Evolutionary conservation across 805 yeast genomes (phyloP).

Genomic region (Sugiyamaella qingdaonensis): DNA sequence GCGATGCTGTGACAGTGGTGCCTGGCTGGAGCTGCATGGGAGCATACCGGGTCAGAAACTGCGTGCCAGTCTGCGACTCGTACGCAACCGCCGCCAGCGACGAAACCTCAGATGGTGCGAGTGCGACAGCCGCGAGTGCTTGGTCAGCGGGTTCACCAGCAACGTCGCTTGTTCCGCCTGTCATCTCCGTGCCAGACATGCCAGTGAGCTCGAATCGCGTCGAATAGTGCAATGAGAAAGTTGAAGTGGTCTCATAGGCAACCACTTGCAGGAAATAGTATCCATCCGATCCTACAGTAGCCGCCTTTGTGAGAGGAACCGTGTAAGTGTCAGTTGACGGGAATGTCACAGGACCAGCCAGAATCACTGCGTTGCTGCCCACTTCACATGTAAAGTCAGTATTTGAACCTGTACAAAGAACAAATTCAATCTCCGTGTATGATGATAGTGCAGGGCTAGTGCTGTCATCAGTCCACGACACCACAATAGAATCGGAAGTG

Average conservation of each 20-base stretch:
- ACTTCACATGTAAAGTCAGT: slow-evolving; percentile 34
- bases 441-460: slow-evolving; percentile 43
- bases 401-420: slow-evolving; percentile 66
- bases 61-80: slow-evolving; percentile 66
- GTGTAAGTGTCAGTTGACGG: slow-evolving; percentile 25
- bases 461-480: slow-evolving; percentile 59
- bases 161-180: slow-evolving; percentile 42
- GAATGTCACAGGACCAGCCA: background rate
- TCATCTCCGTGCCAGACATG: slow-evolving; percentile 62
- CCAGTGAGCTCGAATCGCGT: slow-evolving; percentile 60
- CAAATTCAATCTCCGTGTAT: slow-evolving; percentile 45
- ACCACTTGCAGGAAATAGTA: slow-evolving; percentile 67
- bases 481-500: slow-evolving; percentile 26
- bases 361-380: background rate
- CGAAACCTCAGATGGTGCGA: slow-evolving; percentile 40
- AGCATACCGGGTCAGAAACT: slow-evolving; percentile 60
- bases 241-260: slow-evolving; percentile 40
- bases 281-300: slow-evolving; percentile 56
- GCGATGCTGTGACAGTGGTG: slow-evolving; percentile 50
- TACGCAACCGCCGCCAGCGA: slow-evolving; percentile 66
- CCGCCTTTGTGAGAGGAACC: slow-evolving; percentile 42
- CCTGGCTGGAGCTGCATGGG: slow-evolving; percentile 94
- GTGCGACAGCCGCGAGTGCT: slow-evolving; percentile 34
- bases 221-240: slow-evolving; percentile 61
- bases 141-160: slow-evolving; percentile 38